Base-by-base conservation (phyloP, 306 rosid species). In the Pyrus communis region DNA sequence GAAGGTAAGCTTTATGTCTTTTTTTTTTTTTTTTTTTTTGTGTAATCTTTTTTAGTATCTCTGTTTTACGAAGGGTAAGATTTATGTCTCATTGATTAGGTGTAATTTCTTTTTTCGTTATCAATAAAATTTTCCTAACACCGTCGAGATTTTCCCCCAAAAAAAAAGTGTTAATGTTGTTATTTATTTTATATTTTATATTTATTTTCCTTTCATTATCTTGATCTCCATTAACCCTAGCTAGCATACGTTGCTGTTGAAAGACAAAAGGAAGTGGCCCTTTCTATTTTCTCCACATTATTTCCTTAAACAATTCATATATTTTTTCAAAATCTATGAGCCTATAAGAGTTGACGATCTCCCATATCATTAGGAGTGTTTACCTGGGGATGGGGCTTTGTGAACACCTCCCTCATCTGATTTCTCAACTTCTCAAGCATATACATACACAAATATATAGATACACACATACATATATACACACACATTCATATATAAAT, bases 291-390 rank as follows among this genome's bases (percentile, higher is more conserved):
- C 45, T 12, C 18, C 57, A 25, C 19, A 22, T 49, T 31, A 38
- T 15, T 67, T 23, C 7, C 45, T 68, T 18, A 4, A 76, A 57
- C 45, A 55, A 68, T 7, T 67, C 9, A 35, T 5, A 4, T 18
- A 13, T 14, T 43, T 52, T 54, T 59, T 69, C 76, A 77, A 77
- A 28, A 77, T 70, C 42, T 15, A 21, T 35, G 22, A 38, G 64
- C 76, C 67, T 38, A 14, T 21, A 18, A 28, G 70, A 17, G 55
- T 60, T 31, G 81, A 60, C 64, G 46, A 77, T 28, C n/a, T 12
- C 38, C 13, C 15, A 3, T 30, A 58, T 59, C 14, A 43, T 69
- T 69, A 15, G 27, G 14, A 72, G 15, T 58, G 1, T 22, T 25
- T 27, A 59, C 4, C 60, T 40, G 40, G 42, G 51, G 9, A 58